A percentile compares a stretch with the other conserved stretches of the same genome.
These are phyloP conservation scores for Rhizopus arrhizus DNA, from an alignment of 371 early-diverging fungal genomes.

Conservation along the genomic window DNA sequence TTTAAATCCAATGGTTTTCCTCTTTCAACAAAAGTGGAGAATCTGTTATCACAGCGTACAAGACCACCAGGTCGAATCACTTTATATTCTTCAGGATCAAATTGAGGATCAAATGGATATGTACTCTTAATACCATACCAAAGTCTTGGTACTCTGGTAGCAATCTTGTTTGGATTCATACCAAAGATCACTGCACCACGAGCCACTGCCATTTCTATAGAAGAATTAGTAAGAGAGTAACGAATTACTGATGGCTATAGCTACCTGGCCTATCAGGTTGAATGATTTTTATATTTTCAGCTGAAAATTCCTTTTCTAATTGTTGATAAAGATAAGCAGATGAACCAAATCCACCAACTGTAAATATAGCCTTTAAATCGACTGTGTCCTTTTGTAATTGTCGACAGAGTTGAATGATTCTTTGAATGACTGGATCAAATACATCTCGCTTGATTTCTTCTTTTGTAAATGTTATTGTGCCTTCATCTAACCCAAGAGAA, in stretches of 20 bases:
- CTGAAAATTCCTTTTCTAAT: constrained; percentile 38
- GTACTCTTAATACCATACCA: constrained; percentile 58
- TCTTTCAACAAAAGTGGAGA: constrained; percentile 46
- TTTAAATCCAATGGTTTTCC: constrained; percentile 53
- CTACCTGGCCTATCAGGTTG: constrained; percentile 51
- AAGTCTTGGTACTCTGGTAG: constrained; percentile 45
- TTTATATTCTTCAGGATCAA: constrained; percentile 51
- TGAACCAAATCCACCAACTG: constrained; percentile 56
- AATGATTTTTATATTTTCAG: constrained; percentile 30
- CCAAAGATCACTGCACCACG: constrained; percentile 54
- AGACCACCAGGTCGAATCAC: constrained; percentile 44
- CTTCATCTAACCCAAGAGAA: constrained; percentile 51
- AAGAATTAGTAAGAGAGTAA: not conserved
- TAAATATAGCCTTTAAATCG: constrained; percentile 48
- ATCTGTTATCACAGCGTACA: constrained; percentile 49
- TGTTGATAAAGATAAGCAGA: constrained; percentile 46
- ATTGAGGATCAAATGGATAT: constrained; percentile 37
- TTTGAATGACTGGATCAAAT: constrained; percentile 46
- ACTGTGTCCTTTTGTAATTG: constrained; percentile 36
- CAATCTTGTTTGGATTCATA: constrained; percentile 43
- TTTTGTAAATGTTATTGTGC: constrained; percentile 37
- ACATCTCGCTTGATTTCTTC: constrained; percentile 43
- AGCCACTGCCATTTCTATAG: constrained; percentile 47
- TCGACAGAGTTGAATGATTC: constrained; percentile 35
- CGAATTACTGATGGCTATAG: not conserved